Evolutionary conservation across 1,284 basidiomycete species (phyloP).

Genomic region (Takashimella tepidaria): DNA sequence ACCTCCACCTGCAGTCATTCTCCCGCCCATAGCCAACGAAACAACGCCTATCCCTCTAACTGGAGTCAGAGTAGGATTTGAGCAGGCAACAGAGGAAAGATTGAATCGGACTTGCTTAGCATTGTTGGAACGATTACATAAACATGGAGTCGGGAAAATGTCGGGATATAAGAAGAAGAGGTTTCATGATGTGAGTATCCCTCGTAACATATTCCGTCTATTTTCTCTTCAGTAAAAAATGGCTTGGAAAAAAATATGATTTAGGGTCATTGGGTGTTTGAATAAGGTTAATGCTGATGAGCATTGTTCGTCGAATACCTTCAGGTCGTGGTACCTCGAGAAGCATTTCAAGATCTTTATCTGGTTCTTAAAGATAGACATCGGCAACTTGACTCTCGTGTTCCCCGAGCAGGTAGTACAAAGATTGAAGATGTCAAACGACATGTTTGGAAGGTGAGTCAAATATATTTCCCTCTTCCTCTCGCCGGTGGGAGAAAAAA

Average conservation of each 20-base stretch:
- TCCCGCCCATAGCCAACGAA: neutral
- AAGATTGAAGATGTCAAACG: constrained; percentile 46
- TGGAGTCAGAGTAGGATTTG: too few relatives aligned
- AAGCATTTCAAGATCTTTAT: constrained; percentile 84
- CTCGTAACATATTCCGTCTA: too few relatives aligned
- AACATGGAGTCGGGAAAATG: constrained; percentile 75
- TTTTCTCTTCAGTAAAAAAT: too few relatives aligned
- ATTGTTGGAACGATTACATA: constrained; percentile 73
- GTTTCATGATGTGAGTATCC: constrained; percentile 60
- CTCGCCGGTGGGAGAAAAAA: too few relatives aligned
- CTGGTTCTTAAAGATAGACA: constrained; percentile 76
- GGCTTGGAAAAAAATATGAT: too few relatives aligned
- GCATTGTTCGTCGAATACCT: too few relatives aligned
- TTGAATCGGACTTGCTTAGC: constrained; percentile 73
- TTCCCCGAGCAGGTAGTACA: constrained; percentile 73
- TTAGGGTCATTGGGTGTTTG: too few relatives aligned
- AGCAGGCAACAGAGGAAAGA: constrained; percentile 30
- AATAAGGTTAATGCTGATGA: too few relatives aligned
- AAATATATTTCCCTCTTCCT: neutral
- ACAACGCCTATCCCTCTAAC: neutral
- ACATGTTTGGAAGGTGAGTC: constrained; percentile 47
- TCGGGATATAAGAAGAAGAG: constrained; percentile 82
- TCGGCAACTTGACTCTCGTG: constrained; percentile 71
- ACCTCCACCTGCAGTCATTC: constrained; percentile 8
- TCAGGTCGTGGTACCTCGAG: constrained; percentile 62